phyloP scores from a whole-genome alignment of 2,329 filamentous ascomycete genomes.

The Colletotrichum sp. region DNA sequence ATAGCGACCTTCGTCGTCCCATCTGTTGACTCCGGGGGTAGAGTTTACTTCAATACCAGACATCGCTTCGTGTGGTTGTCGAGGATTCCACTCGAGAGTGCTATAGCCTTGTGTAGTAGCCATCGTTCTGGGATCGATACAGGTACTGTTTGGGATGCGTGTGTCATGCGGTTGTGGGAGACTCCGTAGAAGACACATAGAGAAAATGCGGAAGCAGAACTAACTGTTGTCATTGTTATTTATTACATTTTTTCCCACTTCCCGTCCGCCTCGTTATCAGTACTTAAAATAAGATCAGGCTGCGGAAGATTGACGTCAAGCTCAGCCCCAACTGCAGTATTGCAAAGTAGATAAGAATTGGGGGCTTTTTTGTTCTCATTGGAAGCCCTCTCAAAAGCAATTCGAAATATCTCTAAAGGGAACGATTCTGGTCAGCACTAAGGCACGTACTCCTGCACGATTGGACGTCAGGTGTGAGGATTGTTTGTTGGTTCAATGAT shows the following conservation, averaged over 20 bases:
- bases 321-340: neutral
- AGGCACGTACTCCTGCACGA: neutral
- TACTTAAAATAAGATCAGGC: neutral
- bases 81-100: neutral
- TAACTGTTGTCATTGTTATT: accelerated
- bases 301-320: neutral
- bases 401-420: neutral
- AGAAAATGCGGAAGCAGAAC: neutral
- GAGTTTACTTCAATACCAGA: neutral
- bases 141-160: neutral
- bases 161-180: neutral
- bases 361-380: neutral
- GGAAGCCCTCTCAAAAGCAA: neutral
- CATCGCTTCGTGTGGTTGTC: neutral
- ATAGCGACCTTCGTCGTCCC: neutral
- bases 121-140: neutral
- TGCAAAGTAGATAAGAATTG: neutral
- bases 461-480: neutral
- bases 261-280: neutral
- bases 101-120: neutral
- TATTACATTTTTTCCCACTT: neutral
- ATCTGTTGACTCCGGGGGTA: neutral
- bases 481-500: neutral
- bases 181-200: neutral
- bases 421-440: neutral